These are phyloP conservation scores for Juglanconis juglandina DNA, from an alignment of 2,329 filamentous ascomycete genomes.

Conservation along the genomic window DNA sequence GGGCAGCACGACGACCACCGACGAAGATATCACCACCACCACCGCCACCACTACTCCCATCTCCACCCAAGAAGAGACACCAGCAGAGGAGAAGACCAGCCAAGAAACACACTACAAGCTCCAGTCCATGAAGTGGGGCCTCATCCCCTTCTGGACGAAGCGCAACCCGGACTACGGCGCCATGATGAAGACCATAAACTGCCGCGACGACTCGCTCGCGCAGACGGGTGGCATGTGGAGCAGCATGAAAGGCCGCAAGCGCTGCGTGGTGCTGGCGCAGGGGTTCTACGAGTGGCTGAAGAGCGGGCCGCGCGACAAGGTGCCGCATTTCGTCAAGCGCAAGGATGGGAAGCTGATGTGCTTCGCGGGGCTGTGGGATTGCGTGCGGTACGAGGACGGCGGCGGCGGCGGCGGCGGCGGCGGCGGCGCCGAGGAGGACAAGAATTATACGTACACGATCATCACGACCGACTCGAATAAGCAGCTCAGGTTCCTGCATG, in stretches of 20 bases:
- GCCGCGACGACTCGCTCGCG: constrained; percentile 79
- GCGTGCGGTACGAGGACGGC: constrained; percentile 69
- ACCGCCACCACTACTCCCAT: background rate
- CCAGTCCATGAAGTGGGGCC: constrained; percentile 93
- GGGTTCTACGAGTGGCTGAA: constrained; percentile 98
- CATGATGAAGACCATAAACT: constrained; percentile 89
- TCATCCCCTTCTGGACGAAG: constrained; percentile 93
- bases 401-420: background rate
- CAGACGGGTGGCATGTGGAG: constrained; percentile 83
- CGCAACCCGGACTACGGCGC: constrained; percentile 72
- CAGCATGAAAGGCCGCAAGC: constrained; percentile 82
- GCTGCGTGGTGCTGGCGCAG: constrained; percentile 83
- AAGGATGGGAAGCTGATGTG: constrained; percentile 82
- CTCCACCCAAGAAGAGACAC: constrained; percentile 1
- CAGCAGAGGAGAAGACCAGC: background rate
- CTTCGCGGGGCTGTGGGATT: constrained; percentile 90
- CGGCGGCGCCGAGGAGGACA: constrained; percentile 35
- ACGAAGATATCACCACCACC: background rate
- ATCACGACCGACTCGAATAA: constrained; percentile 87
- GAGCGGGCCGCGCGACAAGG: constrained; percentile 68
- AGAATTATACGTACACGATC: constrained; percentile 84
- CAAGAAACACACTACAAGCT: constrained; percentile 66
- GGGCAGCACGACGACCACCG: constrained; percentile 19
- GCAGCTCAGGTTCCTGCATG: constrained; percentile 81
- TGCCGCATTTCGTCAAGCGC: constrained; percentile 79